phyloP scores from a whole-genome alignment of 306 rosid species.

The Parietaria judaica region DNA sequence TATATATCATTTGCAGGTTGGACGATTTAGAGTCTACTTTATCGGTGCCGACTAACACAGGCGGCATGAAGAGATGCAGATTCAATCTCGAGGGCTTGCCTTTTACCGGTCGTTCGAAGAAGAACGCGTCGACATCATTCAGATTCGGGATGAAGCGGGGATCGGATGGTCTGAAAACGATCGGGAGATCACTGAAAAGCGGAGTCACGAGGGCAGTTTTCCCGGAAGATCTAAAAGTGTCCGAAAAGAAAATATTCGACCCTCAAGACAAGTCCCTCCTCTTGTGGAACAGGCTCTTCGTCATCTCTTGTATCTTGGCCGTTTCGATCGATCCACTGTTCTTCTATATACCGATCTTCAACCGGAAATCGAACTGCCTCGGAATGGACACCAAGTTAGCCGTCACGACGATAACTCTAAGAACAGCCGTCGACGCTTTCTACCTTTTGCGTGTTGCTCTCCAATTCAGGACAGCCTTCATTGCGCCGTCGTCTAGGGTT shows the following conservation, averaged over 20 bases:
- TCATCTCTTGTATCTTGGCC: conserved; percentile 63
- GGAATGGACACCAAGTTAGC: conserved; percentile 61
- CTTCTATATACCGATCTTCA: conserved; percentile 77
- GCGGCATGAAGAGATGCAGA: conserved; percentile 44
- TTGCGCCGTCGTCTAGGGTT: conserved; percentile 85
- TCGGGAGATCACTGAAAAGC: conserved; percentile 59
- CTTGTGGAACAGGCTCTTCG: conserved; percentile 74
- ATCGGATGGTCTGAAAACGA: conserved; percentile 63
- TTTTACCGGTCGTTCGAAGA: conserved; percentile 29
- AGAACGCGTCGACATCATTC: conserved; percentile 44
- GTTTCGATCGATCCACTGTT: conserved; percentile 79
- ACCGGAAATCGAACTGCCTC: conserved; percentile 51
- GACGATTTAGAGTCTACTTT: conserved; percentile 49
- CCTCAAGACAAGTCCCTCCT: conserved; percentile 79
- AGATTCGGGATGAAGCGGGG: conserved; percentile 42
- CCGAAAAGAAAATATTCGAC: conserved; percentile 60
- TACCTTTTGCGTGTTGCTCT: conserved; percentile 66
- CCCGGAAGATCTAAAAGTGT: conserved; percentile 70
- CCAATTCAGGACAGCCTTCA: conserved; percentile 76
- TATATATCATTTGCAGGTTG: conserved; percentile 39
- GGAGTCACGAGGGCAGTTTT: conserved; percentile 56
- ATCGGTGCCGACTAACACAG: conserved; percentile 27
- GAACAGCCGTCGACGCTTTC: conserved; percentile 45
- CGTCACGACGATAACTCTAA: conserved; percentile 27
- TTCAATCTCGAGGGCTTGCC: conserved; percentile 43